These are phyloP conservation scores for Globisporangium alternatum DNA, from an alignment of 352 stramenopile species.

Conservation along the genomic window DNA sequence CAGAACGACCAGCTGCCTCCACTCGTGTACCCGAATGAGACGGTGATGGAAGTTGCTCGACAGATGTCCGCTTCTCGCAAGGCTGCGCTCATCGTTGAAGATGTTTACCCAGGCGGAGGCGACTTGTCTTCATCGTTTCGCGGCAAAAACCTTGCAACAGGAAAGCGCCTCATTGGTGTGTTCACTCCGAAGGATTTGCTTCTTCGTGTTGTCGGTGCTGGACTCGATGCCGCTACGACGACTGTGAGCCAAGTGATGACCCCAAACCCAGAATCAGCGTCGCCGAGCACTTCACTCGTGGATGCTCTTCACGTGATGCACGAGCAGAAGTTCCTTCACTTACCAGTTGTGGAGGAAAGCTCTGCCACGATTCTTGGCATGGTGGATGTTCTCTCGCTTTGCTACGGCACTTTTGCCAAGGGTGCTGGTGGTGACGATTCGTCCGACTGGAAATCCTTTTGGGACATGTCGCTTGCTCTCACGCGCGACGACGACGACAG, in stretches of 20 bases:
- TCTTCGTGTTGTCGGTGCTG: slow-evolving; percentile 91
- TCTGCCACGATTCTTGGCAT: slow-evolving; percentile 76
- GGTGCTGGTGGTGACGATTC: slow-evolving; percentile 53
- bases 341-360: slow-evolving; percentile 92
- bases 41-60: slow-evolving; percentile 82
- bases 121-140: slow-evolving; percentile 27
- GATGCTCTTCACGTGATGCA: slow-evolving; percentile 98
- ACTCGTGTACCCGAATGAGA: slow-evolving; percentile 71
- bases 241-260: slow-evolving; percentile 95
- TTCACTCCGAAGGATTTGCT: slow-evolving; percentile 98
- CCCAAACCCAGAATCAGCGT: slow-evolving; percentile 92
- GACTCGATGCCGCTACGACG: slow-evolving; percentile 88
- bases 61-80: slow-evolving; percentile 85
- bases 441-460: slow-evolving; percentile 85
- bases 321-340: slow-evolving; percentile 96
- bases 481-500: slow-evolving; percentile 68
- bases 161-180: slow-evolving; percentile 92
- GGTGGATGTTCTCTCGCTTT: slow-evolving; percentile 86
- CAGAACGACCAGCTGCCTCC: slow-evolving; percentile 75
- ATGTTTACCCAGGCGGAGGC: slow-evolving; percentile 31
- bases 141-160: slow-evolving; percentile 20
- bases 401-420: slow-evolving; percentile 85
- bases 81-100: slow-evolving; percentile 79
- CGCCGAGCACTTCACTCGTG: slow-evolving; percentile 91
- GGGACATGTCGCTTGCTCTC: slow-evolving; percentile 85